phyloP scores from a whole-genome alignment of 2,329 filamentous ascomycete genomes.

The Ascochyta viciae-villosae region DNA sequence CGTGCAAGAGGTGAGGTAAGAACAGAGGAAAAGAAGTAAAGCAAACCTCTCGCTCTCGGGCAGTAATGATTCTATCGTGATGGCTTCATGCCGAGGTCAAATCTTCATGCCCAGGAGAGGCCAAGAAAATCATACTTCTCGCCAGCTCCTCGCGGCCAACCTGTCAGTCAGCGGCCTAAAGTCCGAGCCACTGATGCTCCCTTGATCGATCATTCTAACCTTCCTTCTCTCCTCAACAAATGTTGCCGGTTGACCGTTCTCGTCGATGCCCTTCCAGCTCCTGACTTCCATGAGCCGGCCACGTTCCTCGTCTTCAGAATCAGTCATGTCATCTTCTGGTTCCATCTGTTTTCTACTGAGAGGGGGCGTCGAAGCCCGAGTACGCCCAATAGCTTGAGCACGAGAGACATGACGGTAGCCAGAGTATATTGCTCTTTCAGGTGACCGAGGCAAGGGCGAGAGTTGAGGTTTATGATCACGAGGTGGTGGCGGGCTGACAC shows the following conservation, averaged over 20 bases:
- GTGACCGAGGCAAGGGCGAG: slow-evolving; percentile 13
- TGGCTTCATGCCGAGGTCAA: not conserved
- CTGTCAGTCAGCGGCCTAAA: slow-evolving; percentile 15
- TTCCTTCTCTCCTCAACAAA: slow-evolving; percentile 36
- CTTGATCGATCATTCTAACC: slow-evolving; percentile 9
- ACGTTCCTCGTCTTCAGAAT: slow-evolving; percentile 32
- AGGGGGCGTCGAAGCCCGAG: slow-evolving; percentile 17
- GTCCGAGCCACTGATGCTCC: slow-evolving; percentile 5
- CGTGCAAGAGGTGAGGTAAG: too few relatives aligned
- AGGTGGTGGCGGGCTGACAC: slow-evolving; percentile 16
- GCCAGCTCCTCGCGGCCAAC: slow-evolving; percentile 9
- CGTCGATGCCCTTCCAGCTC: slow-evolving; percentile 39
- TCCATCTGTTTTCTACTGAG: slow-evolving; percentile 21
- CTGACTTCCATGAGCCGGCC: slow-evolving; percentile 27
- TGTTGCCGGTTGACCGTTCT: slow-evolving; percentile 35
- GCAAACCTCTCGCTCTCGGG: too few relatives aligned
- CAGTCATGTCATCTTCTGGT: slow-evolving; percentile 32
- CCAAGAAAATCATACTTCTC: slow-evolving; percentile 5
- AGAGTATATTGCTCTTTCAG: slow-evolving; percentile 9
- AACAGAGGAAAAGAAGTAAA: too few relatives aligned
- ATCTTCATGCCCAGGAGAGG: not conserved
- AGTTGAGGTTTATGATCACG: slow-evolving; percentile 7
- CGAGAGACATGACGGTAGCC: slow-evolving; percentile 26
- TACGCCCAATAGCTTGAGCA: slow-evolving; percentile 8
- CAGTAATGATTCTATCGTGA: not conserved